Percentiles rank a stretch among this genome's conserved stretches.
phyloP scores from a whole-genome alignment of 139 green algal genomes.

The Coccomyxa sp. region DNA sequence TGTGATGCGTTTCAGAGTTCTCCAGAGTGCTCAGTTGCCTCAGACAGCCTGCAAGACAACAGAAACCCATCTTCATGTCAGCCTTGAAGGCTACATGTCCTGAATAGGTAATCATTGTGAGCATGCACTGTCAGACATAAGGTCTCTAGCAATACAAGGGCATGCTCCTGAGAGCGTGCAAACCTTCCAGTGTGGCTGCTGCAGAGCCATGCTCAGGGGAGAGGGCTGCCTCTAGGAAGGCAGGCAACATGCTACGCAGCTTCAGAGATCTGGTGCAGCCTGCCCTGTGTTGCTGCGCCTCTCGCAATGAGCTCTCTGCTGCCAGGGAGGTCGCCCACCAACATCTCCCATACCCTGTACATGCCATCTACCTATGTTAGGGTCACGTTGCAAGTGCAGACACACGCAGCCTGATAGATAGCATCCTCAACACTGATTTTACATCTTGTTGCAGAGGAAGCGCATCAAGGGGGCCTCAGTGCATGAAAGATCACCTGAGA shows the following conservation, averaged over 20 bases:
- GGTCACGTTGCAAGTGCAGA: too few species aligned
- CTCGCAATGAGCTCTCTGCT: conserved; percentile 17
- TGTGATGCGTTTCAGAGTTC: not conserved
- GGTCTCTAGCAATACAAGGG: not conserved
- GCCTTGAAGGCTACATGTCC: not conserved
- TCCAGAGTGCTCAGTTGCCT: not conserved
- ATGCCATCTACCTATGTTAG: not conserved
- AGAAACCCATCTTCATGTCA: not conserved
- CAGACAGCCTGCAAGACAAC: not conserved
- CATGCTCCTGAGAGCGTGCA: not conserved
- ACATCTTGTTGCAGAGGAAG: not conserved
- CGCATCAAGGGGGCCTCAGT: not conserved
- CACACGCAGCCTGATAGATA: too few species aligned
- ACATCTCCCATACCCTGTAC: conserved; percentile 19
- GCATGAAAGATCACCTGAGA: not conserved
- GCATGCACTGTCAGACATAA: not conserved
- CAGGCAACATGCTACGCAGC: conserved; percentile 7
- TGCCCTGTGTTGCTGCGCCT: conserved; percentile 17
- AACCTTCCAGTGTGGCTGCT: not conserved
- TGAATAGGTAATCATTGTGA: not conserved
- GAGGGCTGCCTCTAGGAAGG: not conserved
- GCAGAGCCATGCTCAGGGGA: not conserved
- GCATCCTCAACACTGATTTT: not conserved
- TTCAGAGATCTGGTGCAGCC: conserved; percentile 9
- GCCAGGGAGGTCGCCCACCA: conserved; percentile 37